Percentiles rank a stretch among this genome's conserved stretches.
These are phyloP conservation scores for Fraxinus pennsylvanica DNA, from an alignment of 257 asterid species.

Conservation along the genomic window DNA sequence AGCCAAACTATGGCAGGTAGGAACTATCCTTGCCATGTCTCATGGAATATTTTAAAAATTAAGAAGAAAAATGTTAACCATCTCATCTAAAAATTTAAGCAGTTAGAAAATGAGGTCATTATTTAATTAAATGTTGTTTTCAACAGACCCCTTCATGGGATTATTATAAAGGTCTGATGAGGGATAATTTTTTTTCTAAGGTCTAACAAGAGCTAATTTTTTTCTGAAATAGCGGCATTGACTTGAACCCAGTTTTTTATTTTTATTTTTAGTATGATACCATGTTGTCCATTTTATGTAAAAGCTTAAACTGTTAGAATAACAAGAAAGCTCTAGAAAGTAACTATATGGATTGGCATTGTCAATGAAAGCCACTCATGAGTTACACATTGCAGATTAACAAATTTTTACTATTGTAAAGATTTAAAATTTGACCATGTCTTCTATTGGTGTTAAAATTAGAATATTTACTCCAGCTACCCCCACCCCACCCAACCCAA, in stretches of 20 bases:
- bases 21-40: slow-evolving; percentile 19
- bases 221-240: neutral
- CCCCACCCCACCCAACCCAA: neutral
- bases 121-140: neutral
- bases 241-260: neutral
- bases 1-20: slow-evolving; percentile 79
- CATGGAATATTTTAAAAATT: neutral
- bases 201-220: neutral
- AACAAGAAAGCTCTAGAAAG: neutral
- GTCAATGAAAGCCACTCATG: neutral
- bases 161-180: neutral
- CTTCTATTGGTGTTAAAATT: neutral
- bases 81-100: neutral
- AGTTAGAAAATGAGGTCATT: neutral
- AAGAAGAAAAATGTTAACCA: neutral
- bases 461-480: neutral
- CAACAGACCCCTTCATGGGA: neutral
- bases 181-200: neutral
- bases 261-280: neutral
- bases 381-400: neutral
- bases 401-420: neutral
- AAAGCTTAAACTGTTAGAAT: neutral
- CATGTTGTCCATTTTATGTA: neutral
- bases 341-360: neutral
- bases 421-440: neutral